phyloP scores from a whole-genome alignment of 768 basidiomycete genomes.

The Tylopilus felleus region DNA sequence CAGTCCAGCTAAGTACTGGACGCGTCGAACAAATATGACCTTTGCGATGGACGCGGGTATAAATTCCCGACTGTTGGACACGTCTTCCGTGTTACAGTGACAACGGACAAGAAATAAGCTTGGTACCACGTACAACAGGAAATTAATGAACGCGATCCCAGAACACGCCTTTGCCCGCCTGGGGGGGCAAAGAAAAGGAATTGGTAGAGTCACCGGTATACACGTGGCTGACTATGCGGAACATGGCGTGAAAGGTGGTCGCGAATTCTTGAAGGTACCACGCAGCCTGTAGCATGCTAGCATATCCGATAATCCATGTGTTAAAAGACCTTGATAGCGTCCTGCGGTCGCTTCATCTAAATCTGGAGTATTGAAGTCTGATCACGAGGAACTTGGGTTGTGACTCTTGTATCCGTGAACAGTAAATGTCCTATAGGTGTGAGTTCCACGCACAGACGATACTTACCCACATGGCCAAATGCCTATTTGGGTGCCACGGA shows the following conservation, averaged over 20 bases:
- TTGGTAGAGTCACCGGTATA: conserved; percentile 39
- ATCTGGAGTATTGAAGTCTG: conserved; percentile 43
- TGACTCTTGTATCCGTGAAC: background rate
- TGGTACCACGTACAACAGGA: conserved; percentile 40
- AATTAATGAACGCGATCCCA: conserved; percentile 45
- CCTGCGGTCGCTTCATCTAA: conserved; percentile 49
- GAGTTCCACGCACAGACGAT: background rate
- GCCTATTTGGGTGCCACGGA: too few relatives aligned
- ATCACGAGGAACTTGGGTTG: conserved; percentile 4
- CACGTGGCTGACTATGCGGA: conserved; percentile 43
- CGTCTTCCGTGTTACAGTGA: background rate
- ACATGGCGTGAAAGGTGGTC: conserved; percentile 48
- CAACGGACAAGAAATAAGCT: too few relatives aligned
- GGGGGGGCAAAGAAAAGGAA: conserved; percentile 6
- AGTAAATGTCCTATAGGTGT: too few relatives aligned
- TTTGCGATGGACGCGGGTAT: conserved; percentile 53
- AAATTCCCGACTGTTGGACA: conserved; percentile 38
- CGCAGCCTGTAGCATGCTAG: conserved; percentile 31
- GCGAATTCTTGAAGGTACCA: conserved; percentile 54
- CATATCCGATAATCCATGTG: conserved; percentile 16
- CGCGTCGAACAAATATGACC: conserved; percentile 47
- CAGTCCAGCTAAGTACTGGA: conserved; percentile 44
- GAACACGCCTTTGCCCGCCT: conserved; percentile 50
- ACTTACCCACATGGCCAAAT: conserved; percentile 9
- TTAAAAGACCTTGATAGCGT: conserved; percentile 50